Evolutionary conservation across 805 yeast genomes (phyloP).

Genomic region (Yarrowia phangngaensis): DNA sequence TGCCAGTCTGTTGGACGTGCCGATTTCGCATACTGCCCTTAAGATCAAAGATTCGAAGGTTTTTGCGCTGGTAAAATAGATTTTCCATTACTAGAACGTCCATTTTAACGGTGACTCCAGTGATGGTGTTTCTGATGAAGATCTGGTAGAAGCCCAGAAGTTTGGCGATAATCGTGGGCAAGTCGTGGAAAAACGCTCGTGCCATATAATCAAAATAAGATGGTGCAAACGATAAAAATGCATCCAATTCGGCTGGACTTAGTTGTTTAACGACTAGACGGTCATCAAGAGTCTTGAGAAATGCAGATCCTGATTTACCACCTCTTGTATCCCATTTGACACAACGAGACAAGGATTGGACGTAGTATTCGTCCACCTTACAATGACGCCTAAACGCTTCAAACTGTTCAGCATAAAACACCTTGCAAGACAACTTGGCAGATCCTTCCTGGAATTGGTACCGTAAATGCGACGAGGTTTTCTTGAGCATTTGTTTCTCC

Average conservation of each 20-base stretch:
- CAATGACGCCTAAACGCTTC: constrained; percentile 88
- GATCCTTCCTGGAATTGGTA: constrained; percentile 87
- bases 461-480: constrained; percentile 82
- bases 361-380: constrained; percentile 66
- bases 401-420: constrained; percentile 93
- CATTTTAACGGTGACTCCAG: constrained; percentile 75
- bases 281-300: constrained; percentile 86
- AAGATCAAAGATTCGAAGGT: constrained; percentile 84
- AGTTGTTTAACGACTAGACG: constrained; percentile 85
- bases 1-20: constrained; percentile 94
- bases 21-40: constrained; percentile 98
- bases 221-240: constrained; percentile 93
- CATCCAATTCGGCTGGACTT: constrained; percentile 82
- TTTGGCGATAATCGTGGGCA: constrained; percentile 92
- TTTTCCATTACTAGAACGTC: constrained; percentile 96
- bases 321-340: constrained; percentile 95
- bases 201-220: constrained; percentile 94
- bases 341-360: constrained; percentile 89
- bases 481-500: constrained; percentile 71
- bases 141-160: constrained; percentile 95
- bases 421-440: constrained; percentile 82
- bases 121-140: constrained; percentile 72
- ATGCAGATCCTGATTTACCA: constrained; percentile 94
- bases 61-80: constrained; percentile 75
- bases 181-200: constrained; percentile 88